A percentile compares a stretch with the other conserved stretches of the same genome.
Evolutionary conservation across 805 yeast genomes (phyloP).

Genomic region (Ogataea angusta): DNA sequence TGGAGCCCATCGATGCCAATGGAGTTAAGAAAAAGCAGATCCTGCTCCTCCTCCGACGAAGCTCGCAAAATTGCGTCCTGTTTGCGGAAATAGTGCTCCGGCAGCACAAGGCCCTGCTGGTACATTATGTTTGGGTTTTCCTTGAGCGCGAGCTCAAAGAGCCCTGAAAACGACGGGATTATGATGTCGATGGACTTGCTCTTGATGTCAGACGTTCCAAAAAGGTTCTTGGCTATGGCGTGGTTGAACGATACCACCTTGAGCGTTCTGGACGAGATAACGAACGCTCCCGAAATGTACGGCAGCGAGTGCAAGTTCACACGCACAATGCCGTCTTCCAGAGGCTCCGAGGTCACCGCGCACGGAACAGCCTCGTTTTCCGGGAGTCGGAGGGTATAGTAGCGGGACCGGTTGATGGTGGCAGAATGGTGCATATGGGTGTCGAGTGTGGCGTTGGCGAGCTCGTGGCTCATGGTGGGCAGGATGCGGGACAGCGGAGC

Average conservation of each 20-base stretch:
- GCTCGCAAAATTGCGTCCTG: slow-evolving; percentile 43
- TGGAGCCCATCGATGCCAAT: slow-evolving; percentile 69
- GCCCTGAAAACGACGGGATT: slow-evolving; percentile 58
- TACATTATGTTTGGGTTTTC: slow-evolving; percentile 38
- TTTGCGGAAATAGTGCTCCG: slow-evolving; percentile 87
- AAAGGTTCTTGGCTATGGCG: slow-evolving; percentile 72
- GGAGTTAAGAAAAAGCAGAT: slow-evolving; percentile 52
- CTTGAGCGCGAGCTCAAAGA: slow-evolving; percentile 40
- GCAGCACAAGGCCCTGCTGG: slow-evolving; percentile 72
- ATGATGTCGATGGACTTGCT: slow-evolving; percentile 52
- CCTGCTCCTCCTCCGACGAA: slow-evolving; percentile 39
- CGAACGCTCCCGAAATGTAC: slow-evolving; percentile 82
- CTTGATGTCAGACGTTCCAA: slow-evolving; percentile 58
- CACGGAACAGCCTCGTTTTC: slow-evolving; percentile 60
- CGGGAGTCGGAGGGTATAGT: slow-evolving; percentile 51
- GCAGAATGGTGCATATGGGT: slow-evolving; percentile 29
- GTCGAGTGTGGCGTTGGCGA: slow-evolving; percentile 26
- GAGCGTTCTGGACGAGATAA: slow-evolving; percentile 51
- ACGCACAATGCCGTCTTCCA: slow-evolving; percentile 45
- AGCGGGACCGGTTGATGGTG: slow-evolving; percentile 54
- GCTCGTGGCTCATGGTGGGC: slow-evolving; percentile 23
- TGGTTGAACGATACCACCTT: slow-evolving; percentile 69
- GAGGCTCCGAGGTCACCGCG: slow-evolving; percentile 63
- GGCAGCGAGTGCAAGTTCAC: slow-evolving; percentile 75
- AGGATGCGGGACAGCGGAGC: slow-evolving; percentile 10